phyloP scores from a whole-genome alignment of 768 basidiomycete species.

The Boletales sp. region DNA sequence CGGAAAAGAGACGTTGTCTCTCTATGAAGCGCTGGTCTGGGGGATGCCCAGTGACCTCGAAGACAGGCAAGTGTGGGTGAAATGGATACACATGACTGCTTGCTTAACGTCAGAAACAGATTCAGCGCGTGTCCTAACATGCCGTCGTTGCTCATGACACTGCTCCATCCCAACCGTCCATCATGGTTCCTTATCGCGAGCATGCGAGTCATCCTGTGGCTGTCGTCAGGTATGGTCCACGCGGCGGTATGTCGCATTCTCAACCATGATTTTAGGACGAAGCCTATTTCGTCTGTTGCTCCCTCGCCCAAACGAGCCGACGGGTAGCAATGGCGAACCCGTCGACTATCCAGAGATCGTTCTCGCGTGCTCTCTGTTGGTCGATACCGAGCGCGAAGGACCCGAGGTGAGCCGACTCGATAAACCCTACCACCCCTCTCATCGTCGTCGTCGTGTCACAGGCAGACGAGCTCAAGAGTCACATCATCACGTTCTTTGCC shows the following conservation, averaged over 20 bases:
- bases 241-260: not conserved
- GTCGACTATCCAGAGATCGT: constrained; percentile 44
- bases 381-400: constrained; percentile 38
- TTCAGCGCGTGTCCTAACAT: constrained; percentile 37
- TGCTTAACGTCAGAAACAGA: constrained; percentile 22
- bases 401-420: constrained; percentile 34
- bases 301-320: constrained; percentile 27
- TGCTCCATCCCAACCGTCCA: constrained; percentile 53
- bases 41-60: constrained; percentile 41
- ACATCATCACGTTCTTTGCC: constrained; percentile 39
- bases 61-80: constrained; percentile 24
- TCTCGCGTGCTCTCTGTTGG: constrained; percentile 45
- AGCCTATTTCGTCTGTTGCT: constrained; percentile 43
- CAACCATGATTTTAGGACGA: constrained; percentile 35
- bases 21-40: constrained; percentile 56
- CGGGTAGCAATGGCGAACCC: constrained; percentile 16
- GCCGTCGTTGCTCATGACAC: constrained; percentile 39
- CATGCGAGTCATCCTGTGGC: constrained; percentile 47
- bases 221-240: constrained; percentile 42
- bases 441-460: constrained; percentile 12
- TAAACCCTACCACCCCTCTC: not conserved
- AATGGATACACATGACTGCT: not conserved
- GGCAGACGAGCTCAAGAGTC: constrained; percentile 35
- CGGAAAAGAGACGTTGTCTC: constrained; percentile 38
- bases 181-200: constrained; percentile 46